Conservation (phyloP, 2,329 filamentous ascomycete genomes). For the Sarocladiaceae sp. region DNA sequence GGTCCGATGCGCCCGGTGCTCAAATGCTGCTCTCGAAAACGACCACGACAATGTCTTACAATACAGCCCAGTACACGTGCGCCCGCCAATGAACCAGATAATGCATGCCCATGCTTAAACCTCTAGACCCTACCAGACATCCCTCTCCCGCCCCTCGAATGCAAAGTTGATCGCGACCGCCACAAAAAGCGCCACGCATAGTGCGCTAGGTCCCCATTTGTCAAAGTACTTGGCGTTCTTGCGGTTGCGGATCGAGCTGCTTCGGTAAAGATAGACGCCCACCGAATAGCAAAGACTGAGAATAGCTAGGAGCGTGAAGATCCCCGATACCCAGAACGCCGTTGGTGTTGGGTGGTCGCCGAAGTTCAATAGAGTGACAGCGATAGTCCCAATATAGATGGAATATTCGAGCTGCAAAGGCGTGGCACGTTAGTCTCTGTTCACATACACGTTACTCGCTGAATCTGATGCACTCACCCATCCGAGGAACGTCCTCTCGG, state of each 20-base stretch:
- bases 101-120: background rate
- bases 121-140: constrained; percentile 37
- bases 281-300: constrained; percentile 77
- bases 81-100: background rate
- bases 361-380: constrained; percentile 79
- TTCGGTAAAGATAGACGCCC: constrained; percentile 80
- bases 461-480: constrained; percentile 58
- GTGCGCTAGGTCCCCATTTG: constrained; percentile 70
- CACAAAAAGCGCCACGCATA: constrained; percentile 67
- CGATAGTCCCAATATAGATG: constrained; percentile 86
- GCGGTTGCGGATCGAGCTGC: constrained; percentile 74
- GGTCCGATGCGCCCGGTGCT: no score
- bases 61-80: background rate
- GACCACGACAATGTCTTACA: no score
- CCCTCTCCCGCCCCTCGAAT: constrained; percentile 61
- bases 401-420: constrained; percentile 75
- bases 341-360: constrained; percentile 49
- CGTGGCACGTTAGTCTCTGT: background rate
- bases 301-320: constrained; percentile 78
- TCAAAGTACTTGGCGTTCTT: constrained; percentile 90
- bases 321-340: constrained; percentile 63
- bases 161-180: constrained; percentile 77
- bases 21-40: no score
- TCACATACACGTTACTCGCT: background rate
- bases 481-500: constrained; percentile 89